A percentile compares a stretch with the other conserved stretches of the same genome.
phyloP scores from a whole-genome alignment of 2,329 filamentous ascomycete genomes.

The Alternaria conjuncta region DNA sequence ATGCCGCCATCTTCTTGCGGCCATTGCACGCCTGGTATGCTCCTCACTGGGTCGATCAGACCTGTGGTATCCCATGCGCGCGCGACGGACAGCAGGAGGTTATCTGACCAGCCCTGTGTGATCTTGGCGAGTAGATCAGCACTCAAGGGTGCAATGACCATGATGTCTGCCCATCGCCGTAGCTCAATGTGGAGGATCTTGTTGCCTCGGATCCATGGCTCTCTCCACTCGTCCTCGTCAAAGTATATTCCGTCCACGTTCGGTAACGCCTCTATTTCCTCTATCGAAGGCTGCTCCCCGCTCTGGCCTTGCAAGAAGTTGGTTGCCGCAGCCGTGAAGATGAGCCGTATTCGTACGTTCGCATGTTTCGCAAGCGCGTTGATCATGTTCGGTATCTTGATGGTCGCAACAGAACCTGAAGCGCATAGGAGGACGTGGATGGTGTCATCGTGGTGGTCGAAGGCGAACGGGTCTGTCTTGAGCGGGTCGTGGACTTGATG shows the following conservation, averaged over 20 bases:
- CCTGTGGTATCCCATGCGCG: constrained; percentile 81
- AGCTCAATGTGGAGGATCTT: constrained; percentile 90
- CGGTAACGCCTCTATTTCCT: constrained; percentile 63
- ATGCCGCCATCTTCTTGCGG: constrained; percentile 25
- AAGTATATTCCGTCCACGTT: constrained; percentile 82
- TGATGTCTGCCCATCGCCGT: constrained; percentile 78
- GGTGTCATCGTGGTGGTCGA: constrained; percentile 41
- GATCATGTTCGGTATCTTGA: constrained; percentile 68
- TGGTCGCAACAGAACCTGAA: constrained; percentile 82
- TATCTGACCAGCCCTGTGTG: constrained; percentile 76
- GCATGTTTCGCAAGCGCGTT: constrained; percentile 60
- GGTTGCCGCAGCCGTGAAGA: constrained; percentile 76
- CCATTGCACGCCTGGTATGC: constrained; percentile 32
- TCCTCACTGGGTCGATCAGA: constrained; percentile 38
- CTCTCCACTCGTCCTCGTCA: constrained; percentile 85
- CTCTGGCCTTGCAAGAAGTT: constrained; percentile 80
- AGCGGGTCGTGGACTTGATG: constrained; percentile 28
- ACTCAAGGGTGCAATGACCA: constrained; percentile 80
- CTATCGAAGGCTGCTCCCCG: constrained; percentile 74
- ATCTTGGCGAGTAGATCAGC: constrained; percentile 90
- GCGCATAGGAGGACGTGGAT: constrained; percentile 70
- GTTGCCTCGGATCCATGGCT: constrained; percentile 78
- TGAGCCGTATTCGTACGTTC: constrained; percentile 78
- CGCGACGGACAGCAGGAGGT: constrained; percentile 74
- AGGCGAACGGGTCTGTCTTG: constrained; percentile 24